These are phyloP conservation scores for Peltaster fructicola DNA, from an alignment of 2,329 filamentous ascomycete genomes.

Conservation along the genomic window DNA sequence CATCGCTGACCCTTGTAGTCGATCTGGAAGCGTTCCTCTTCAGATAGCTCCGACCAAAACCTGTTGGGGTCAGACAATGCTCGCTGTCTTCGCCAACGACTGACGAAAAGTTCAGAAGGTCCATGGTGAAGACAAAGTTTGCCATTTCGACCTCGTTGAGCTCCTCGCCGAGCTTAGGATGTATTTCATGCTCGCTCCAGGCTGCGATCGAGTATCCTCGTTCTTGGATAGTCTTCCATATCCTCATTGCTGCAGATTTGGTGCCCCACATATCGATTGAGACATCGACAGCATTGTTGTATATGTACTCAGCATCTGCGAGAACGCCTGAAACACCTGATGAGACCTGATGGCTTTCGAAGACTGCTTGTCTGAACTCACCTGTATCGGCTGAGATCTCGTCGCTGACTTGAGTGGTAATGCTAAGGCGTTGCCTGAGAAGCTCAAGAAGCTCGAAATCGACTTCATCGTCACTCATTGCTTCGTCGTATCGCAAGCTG, in stretches of 20 bases:
- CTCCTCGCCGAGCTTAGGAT: slow-evolving; percentile 43
- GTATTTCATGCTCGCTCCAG: slow-evolving; percentile 79
- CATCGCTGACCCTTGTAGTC: slow-evolving; percentile 65
- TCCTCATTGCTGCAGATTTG: slow-evolving; percentile 62
- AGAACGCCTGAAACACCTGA: slow-evolving; percentile 42
- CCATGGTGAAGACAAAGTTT: slow-evolving; percentile 94
- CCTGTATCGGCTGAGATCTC: slow-evolving; percentile 16
- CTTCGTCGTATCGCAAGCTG: too few relatives aligned
- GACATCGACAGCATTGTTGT: slow-evolving; percentile 84
- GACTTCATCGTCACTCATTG: slow-evolving; percentile 81
- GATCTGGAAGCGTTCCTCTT: slow-evolving; percentile 61
- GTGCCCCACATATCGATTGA: slow-evolving; percentile 69
- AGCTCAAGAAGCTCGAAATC: slow-evolving; percentile 77
- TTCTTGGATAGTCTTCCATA: slow-evolving; percentile 67
- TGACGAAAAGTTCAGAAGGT: slow-evolving; percentile 70
- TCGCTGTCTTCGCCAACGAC: slow-evolving; percentile 1
- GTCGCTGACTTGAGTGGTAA: slow-evolving; percentile 9
- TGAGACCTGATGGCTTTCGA: neutral
- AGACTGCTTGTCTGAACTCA: slow-evolving; percentile 5
- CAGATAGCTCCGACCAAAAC: slow-evolving; percentile 67
- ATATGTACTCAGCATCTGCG: slow-evolving; percentile 67
- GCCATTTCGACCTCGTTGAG: slow-evolving; percentile 28
- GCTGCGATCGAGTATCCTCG: slow-evolving; percentile 67
- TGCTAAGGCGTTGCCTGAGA: slow-evolving; percentile 58
- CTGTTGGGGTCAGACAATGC: too few relatives aligned